Evolutionary conservation across 2,329 filamentous ascomycete genomes (phyloP), one percentile per base, ranked within the genome.

Genomic region (Phialophora tarda): DNA sequence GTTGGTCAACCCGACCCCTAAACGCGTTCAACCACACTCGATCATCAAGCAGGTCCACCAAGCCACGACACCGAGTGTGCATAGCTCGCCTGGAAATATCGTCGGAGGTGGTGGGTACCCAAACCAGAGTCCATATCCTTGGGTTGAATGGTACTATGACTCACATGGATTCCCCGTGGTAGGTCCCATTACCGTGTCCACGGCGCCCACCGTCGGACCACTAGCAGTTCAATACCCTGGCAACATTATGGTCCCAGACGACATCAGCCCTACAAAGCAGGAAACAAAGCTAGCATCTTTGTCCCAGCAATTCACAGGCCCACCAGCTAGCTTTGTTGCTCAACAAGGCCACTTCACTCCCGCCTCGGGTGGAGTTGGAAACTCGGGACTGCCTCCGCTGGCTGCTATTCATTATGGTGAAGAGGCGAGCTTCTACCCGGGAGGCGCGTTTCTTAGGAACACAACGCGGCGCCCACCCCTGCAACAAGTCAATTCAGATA

Each of bases 231-330:
- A 59, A 32, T 59, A 53, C 51, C 21, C 23, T 21, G 55, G 50
- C 50, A 60, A 66, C 30, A 47, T 55, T 14, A 70, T 72, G 69
- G 62, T 55, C 8, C 68, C 71, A 23, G 60, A 65, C 24, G 71
- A 72, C 48, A 62, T 72, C 32, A 72, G 69, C 51, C 71, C 71
- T n/a, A 64, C 68, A 21, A 72, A 72, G 59, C 70, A 72, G 59
- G 71, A 72, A 56, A 61, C 63, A 56, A 72, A 72, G 62, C 57
- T 71, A 21, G 66, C 62, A 10, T 38, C 51, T 24, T 48, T 67
- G 50, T 65, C 65, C n/a, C 61, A 59, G 56, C 32, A 65, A 54
- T 55, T 62, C 44, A 54, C 24, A 21, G 38, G 53, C 28, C 24
- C 61, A 28, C 53, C 60, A 44, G 10, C 57, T 6, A 38, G 24